Conservation (phyloP, 495 filamentous ascomycete genomes). For the Xylaria curta region DNA sequence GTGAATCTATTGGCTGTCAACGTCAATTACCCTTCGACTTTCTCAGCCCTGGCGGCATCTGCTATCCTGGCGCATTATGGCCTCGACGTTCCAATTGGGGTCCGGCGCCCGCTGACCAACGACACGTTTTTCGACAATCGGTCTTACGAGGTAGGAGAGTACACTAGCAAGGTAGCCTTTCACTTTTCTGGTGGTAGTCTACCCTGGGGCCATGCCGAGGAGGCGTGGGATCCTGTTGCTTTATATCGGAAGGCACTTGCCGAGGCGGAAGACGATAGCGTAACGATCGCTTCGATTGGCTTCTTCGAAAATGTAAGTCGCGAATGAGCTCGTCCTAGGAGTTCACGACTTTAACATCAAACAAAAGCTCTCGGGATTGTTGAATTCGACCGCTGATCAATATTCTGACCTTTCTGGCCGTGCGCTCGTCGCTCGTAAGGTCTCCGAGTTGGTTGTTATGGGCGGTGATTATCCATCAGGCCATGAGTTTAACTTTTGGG, state of each 20-base stretch:
- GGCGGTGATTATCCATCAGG: conserved; percentile 54
- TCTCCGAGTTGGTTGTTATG: conserved; percentile 54
- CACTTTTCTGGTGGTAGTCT: conserved; percentile 43
- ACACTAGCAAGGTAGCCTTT: conserved; percentile 49
- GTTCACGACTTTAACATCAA: not conserved
- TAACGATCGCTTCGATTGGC: conserved; percentile 54
- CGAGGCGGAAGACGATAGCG: conserved; percentile 42
- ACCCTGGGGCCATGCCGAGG: conserved; percentile 41
- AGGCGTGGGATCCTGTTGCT: conserved; percentile 50
- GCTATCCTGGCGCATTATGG: conserved; percentile 53
- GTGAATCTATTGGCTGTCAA: conserved; percentile 51
- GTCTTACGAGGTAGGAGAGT: conserved; percentile 37
- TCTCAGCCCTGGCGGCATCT: conserved; percentile 50
- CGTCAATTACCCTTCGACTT: conserved; percentile 51
- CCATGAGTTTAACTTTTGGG: conserved; percentile 52
- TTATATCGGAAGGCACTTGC: conserved; percentile 52
- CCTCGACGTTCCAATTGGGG: conserved; percentile 46
- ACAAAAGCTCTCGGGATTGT: conserved; percentile 44
- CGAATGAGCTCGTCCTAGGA: not conserved
- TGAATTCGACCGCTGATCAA: conserved; percentile 46
- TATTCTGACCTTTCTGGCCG: conserved; percentile 43
- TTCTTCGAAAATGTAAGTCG: conserved; percentile 47
- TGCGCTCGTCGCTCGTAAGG: conserved; percentile 48
- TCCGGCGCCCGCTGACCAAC: conserved; percentile 47
- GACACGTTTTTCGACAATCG: conserved; percentile 51